phyloP scores from a whole-genome alignment of 495 filamentous ascomycete genomes.

The Monascus purpureus region DNA sequence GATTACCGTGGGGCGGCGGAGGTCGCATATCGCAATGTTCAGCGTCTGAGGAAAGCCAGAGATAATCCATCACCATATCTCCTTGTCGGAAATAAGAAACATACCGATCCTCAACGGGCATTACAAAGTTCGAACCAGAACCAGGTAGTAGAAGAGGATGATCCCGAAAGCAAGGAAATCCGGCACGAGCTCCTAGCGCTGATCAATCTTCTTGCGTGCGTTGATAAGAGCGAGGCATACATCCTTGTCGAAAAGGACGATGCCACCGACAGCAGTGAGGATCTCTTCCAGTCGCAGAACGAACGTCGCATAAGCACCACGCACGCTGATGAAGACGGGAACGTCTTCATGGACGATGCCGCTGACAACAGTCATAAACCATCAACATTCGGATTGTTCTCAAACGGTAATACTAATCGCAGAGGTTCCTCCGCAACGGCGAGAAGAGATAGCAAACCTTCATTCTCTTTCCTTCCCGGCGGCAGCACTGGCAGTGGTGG shows the following conservation, averaged over 20 bases:
- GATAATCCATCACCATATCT: conserved; percentile 31
- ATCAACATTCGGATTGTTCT: neutral
- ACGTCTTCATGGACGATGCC: conserved; percentile 28
- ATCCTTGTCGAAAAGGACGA: conserved; percentile 38
- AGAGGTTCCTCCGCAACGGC: neutral
- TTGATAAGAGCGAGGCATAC: conserved; percentile 68
- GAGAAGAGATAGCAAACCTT: neutral
- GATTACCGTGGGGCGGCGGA: conserved; percentile 84
- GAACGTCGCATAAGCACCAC: conserved; percentile 8
- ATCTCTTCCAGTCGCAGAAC: conserved; percentile 2
- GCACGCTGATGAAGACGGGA: conserved; percentile 26
- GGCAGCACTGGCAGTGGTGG: conserved; percentile 4
- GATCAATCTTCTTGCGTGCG: conserved; percentile 78
- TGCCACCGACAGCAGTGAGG: conserved; percentile 2
- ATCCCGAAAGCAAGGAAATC: conserved; percentile 40
- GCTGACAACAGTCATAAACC: conserved; percentile 15
- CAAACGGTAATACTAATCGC: neutral
- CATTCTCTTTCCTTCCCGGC: conserved; percentile 5
- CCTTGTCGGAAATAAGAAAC: conserved; percentile 17
- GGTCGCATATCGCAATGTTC: conserved; percentile 51
- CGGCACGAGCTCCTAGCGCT: conserved; percentile 59
- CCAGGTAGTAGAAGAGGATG: conserved; percentile 38
- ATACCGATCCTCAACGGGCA: conserved; percentile 31
- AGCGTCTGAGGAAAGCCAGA: conserved; percentile 40
- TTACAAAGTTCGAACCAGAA: neutral